Evolutionary conservation across 2,329 filamentous ascomycete genomes (phyloP).

Genomic region (Fusarium sp.): DNA sequence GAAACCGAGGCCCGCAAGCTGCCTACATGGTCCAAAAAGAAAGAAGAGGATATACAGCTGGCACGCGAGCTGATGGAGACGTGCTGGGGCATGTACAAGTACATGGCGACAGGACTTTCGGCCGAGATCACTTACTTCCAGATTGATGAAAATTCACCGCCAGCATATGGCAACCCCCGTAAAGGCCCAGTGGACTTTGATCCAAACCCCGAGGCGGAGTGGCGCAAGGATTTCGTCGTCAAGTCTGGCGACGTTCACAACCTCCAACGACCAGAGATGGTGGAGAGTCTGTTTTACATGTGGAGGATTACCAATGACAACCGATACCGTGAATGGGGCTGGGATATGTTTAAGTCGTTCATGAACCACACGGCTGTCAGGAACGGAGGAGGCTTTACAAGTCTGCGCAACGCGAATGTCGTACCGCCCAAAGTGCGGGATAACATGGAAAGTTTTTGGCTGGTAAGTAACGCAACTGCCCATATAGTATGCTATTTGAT

Average conservation of each 20-base stretch:
- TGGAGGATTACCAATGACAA: conserved; percentile 94
- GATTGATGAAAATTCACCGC: conserved; percentile 73
- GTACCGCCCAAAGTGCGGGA: conserved; percentile 77
- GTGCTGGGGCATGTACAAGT: conserved; percentile 97
- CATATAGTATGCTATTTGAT: too few relatives aligned
- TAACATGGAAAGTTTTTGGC: conserved; percentile 99
- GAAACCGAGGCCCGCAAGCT: conserved; percentile 78
- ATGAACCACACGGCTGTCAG: conserved; percentile 83
- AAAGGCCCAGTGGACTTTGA: conserved; percentile 61
- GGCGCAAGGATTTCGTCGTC: conserved; percentile 82
- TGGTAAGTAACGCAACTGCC: conserved; percentile 64
- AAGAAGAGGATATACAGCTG: conserved; percentile 87
- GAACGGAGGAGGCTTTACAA: conserved; percentile 83
- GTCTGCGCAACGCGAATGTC: conserved; percentile 75
- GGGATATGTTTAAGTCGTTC: conserved; percentile 97
- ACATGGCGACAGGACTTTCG: conserved; percentile 88
- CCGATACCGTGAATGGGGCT: conserved; percentile 94
- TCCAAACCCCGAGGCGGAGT: conserved; percentile 64
- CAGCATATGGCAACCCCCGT: conserved; percentile 62
- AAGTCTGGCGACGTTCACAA: conserved; percentile 90
- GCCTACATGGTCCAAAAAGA: conserved; percentile 76
- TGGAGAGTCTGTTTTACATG: conserved; percentile 98
- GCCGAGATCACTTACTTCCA: conserved; percentile 95
- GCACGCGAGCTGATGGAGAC: conserved; percentile 94
- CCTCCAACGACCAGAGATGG: conserved; percentile 91